Evolutionary conservation across 2,329 filamentous ascomycete species (phyloP), one percentile per base, ranked within the genome.

Genomic region (Purpureocillium lavendulum): DNA sequence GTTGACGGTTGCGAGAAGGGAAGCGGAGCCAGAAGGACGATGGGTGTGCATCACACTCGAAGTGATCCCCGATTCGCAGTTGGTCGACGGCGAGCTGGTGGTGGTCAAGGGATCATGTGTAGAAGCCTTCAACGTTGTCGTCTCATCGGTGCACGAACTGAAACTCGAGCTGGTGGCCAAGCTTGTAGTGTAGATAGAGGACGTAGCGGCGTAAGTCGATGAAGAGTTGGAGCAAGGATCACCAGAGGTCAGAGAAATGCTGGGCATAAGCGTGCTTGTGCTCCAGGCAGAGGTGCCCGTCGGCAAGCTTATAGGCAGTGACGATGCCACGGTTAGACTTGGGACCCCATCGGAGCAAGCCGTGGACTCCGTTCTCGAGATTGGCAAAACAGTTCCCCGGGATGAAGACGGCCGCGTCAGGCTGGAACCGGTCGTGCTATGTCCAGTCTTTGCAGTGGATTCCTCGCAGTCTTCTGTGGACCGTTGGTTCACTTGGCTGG

Each of bases 191-290:
- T 15, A 33, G 14, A 17, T n/a, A 14, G 11, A 15, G 9, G 21
- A n/a, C 15, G 30, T 21, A 6, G 12, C 14, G 14, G 24, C 32
- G 16, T 10, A 35, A 11, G 15, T 7, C 4, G 33, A 28, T 10
- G 40, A 41, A 10, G 36, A 38, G 26, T 41, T 41, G 10, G 26
- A 26, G 35, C 35, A 38, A 24, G 26, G 24, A 9, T 13, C 15
- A 24, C 12, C 16, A 7, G 35, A 13, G 24, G 35, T 6, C 9
- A 15, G 18, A 11, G 35, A 30, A 12, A 14, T 3, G 8, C 9
- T 34, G 4, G 40, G 13, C 9, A 24, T n/a, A 6, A 24, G 10
- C 9, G 36, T 30, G 11, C 31, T 30, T 7, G 31, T 29, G 24
- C 14, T 39, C 31, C 37, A 17, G 11, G 4, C 7, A 30, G 37